Conservation (phyloP, 495 filamentous ascomycete species). For the Hamigera avellanea region DNA sequence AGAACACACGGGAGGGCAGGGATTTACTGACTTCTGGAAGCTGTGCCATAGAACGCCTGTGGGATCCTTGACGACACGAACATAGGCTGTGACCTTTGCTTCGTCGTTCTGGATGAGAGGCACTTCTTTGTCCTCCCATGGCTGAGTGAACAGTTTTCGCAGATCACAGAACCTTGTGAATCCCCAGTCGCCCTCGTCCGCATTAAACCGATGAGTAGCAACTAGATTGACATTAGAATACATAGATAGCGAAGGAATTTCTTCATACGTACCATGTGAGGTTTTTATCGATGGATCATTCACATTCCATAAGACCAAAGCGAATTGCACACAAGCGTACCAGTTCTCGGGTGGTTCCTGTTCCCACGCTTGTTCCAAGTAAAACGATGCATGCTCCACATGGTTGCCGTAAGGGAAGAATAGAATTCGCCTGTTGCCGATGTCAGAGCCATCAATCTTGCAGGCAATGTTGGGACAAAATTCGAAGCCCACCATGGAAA, state of each 20-base stretch:
- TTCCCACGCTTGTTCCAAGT: slow-evolving; percentile 86
- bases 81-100: slow-evolving; percentile 83
- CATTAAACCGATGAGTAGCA: slow-evolving; percentile 82
- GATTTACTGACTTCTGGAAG: slow-evolving; percentile 64
- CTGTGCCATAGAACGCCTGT: slow-evolving; percentile 99
- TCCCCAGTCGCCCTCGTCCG: slow-evolving; percentile 97
- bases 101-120: slow-evolving; percentile 83
- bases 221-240: slow-evolving; percentile 22
- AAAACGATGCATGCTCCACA: slow-evolving; percentile 83
- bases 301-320: slow-evolving; percentile 83
- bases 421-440: slow-evolving; percentile 61
- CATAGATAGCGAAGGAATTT: slow-evolving; percentile 6
- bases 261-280: slow-evolving; percentile 43
- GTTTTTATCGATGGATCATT: slow-evolving; percentile 71
- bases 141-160: slow-evolving; percentile 62
- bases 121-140: slow-evolving; percentile 54
- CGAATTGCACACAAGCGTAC: slow-evolving; percentile 95
- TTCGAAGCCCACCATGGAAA: slow-evolving; percentile 81
- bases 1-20: background rate
- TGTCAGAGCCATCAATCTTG: slow-evolving; percentile 5
- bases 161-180: slow-evolving; percentile 89
- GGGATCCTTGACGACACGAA: slow-evolving; percentile 89
- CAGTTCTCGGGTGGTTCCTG: slow-evolving; percentile 70
- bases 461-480: background rate
- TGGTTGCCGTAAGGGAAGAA: slow-evolving; percentile 94